Evolutionary conservation across 106 monocot genomes (phyloP).

Genomic region (Dendrobium chrysotoxum): DNA sequence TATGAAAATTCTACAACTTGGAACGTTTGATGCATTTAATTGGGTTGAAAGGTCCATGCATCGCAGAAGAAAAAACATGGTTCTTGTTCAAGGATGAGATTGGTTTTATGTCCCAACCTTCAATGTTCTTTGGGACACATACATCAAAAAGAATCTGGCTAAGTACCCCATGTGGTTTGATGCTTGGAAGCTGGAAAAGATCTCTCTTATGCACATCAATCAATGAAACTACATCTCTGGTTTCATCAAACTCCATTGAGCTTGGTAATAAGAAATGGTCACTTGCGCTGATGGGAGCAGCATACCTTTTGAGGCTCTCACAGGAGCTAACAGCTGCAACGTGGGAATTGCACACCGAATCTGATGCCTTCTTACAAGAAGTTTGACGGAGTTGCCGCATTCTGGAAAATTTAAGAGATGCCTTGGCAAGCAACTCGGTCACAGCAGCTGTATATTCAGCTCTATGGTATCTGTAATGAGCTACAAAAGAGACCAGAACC

Average conservation of each 20-base stretch:
- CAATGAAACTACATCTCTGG: constrained; percentile 27
- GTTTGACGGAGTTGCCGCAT: not conserved
- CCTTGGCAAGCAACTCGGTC: constrained; percentile 32
- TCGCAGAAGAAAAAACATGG: not conserved
- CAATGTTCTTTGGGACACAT: constrained; percentile 71
- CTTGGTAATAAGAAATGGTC: constrained; percentile 69
- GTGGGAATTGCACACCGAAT: constrained; percentile 48
- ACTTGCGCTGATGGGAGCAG: constrained; percentile 19
- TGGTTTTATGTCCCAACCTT: constrained; percentile 58
- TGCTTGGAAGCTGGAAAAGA: constrained; percentile 31
- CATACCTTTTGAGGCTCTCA: constrained; percentile 51
- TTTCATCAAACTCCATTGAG: constrained; percentile 31
- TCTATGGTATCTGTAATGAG: constrained; percentile 12
- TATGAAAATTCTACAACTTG: constrained; percentile 24
- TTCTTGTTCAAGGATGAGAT: constrained; percentile 8
- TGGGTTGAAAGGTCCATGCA: constrained; percentile 19
- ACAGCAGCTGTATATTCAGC: constrained; percentile 28
- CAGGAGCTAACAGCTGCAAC: constrained; percentile 39
- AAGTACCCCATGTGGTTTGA: constrained; percentile 53
- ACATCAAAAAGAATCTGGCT: constrained; percentile 55
- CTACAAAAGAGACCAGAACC: not conserved
- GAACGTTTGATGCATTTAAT: constrained; percentile 35
- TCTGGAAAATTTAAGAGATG: constrained; percentile 14
- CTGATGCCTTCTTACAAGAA: constrained; percentile 23
- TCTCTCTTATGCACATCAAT: constrained; percentile 34